Base-by-base conservation (phyloP, 78 protist genomes). In the Protostelium mycophagum region DNA sequence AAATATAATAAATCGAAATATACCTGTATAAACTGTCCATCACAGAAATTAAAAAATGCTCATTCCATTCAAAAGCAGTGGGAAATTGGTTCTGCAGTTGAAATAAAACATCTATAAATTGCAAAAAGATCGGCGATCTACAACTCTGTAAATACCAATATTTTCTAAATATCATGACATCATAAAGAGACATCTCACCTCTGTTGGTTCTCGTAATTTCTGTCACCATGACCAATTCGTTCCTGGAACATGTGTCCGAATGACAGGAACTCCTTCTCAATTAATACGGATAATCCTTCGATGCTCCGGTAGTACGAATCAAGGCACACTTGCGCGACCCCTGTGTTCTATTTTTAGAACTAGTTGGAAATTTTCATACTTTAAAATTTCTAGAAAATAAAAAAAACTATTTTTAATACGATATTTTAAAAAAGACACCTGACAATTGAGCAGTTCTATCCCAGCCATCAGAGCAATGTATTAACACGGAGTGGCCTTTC, bases 391-490 rank as follows among this genome's bases (percentile, higher is more conserved):
- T 28, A 28, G 28, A 28, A 28, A 28, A 86, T 86, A 34, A 86
- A 28, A 86, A 86, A 85, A 85, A 28, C 34, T n/a, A 88, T 83
- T 31, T n/a, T 28, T 83, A 88, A 85, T 28, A 85, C 28, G 28
- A 85, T 88, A 28, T 88, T 39, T 28, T 29, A 85, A 37, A 28
- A 28, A 85, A 88, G 31, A 5, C 73, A 51, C 73, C 73, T 9
- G 94, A 86, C 0, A 92, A 39, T 85, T 89, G 94, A 28, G 83
- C 31, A 10, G 94, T 94, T 25, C 96, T 9, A 90, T 98, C 99
- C 99, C 99, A 98, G 0, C 99, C 99, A 88, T 98, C 99, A 23
- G 96, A 83, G 91, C 99, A 98, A 90, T 98, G 99, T 5, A 98
- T 91, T 29, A 94, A 87, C 28, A 94, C 94, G 35, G 93, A 91